Conservation (phyloP, 2,329 filamentous ascomycete genomes). For the Pyricularia sp. region DNA sequence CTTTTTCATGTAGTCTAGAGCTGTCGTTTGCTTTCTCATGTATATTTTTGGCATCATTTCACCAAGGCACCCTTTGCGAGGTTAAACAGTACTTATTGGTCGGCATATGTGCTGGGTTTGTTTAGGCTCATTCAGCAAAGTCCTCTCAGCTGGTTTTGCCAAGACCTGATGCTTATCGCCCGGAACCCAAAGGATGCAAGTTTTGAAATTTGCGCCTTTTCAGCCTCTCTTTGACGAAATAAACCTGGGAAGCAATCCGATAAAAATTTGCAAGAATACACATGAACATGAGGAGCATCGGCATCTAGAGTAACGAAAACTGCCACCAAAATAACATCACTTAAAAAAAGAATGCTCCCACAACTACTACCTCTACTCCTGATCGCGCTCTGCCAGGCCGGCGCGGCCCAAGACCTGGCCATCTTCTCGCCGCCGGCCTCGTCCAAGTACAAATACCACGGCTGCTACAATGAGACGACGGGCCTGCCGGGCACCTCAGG, state of each 20-base stretch:
- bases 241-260: background rate
- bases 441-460: conserved; percentile 36
- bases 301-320: background rate
- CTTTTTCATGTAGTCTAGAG: background rate
- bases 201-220: background rate
- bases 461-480: conserved; percentile 52
- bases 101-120: background rate
- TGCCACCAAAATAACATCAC: background rate
- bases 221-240: background rate
- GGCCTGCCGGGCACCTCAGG: conserved; percentile 26
- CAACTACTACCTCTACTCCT: background rate
- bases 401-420: conserved; percentile 8
- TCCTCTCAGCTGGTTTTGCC: background rate
- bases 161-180: background rate
- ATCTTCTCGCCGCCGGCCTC: conserved; percentile 24
- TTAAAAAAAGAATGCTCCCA: background rate
- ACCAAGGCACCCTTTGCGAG: no score
- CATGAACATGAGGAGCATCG: background rate
- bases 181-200: background rate
- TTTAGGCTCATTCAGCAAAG: background rate
- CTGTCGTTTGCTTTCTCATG: background rate
- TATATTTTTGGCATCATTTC: background rate
- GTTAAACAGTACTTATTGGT: background rate
- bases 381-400: background rate
- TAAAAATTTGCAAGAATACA: background rate